Evolutionary conservation across 2,329 filamentous ascomycete species (phyloP).

Genomic region (Epicoccum sorghinum): DNA sequence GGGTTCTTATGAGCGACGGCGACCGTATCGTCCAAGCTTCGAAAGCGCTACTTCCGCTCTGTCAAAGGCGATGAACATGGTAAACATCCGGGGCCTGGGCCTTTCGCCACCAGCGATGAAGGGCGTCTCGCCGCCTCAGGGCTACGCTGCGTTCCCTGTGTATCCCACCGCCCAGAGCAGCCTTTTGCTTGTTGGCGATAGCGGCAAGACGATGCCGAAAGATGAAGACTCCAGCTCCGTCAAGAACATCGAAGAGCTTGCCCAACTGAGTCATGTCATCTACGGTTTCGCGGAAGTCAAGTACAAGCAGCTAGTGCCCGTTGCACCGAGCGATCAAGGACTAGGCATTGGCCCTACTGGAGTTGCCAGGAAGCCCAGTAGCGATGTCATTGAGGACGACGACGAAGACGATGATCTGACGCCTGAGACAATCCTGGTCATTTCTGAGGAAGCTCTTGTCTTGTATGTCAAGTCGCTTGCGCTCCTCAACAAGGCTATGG

Average conservation of each 20-base stretch:
- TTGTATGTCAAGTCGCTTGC: slow-evolving; percentile 94
- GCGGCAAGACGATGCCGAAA: slow-evolving; percentile 63
- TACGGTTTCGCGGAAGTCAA: slow-evolving; percentile 99
- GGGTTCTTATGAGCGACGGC: slow-evolving; percentile 79
- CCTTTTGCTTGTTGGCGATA: slow-evolving; percentile 67
- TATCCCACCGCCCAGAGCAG: slow-evolving; percentile 79
- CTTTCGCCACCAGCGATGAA: slow-evolving; percentile 66
- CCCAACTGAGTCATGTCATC: slow-evolving; percentile 91
- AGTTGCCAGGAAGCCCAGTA: slow-evolving; percentile 43
- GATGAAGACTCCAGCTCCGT: slow-evolving; percentile 84
- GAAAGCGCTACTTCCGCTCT: slow-evolving; percentile 88
- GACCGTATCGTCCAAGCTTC: slow-evolving; percentile 73
- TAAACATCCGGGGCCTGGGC: slow-evolving; percentile 77
- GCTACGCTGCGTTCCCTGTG: slow-evolving; percentile 81
- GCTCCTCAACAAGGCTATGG: slow-evolving; percentile 91
- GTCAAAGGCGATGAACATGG: slow-evolving; percentile 92
- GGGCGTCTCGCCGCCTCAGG: slow-evolving; percentile 73
- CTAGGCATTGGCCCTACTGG: slow-evolving; percentile 65
- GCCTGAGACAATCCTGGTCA: slow-evolving; percentile 78
- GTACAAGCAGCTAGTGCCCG: slow-evolving; percentile 92
- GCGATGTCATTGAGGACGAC: slow-evolving; percentile 57
- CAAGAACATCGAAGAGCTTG: slow-evolving; percentile 86
- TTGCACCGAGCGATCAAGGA: slow-evolving; percentile 76
- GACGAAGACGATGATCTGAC: slow-evolving; percentile 74
- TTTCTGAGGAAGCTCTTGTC: slow-evolving; percentile 94